Evolutionary conservation across 441 rosid species (phyloP).

Genomic region (Eutrema salsugineum): DNA sequence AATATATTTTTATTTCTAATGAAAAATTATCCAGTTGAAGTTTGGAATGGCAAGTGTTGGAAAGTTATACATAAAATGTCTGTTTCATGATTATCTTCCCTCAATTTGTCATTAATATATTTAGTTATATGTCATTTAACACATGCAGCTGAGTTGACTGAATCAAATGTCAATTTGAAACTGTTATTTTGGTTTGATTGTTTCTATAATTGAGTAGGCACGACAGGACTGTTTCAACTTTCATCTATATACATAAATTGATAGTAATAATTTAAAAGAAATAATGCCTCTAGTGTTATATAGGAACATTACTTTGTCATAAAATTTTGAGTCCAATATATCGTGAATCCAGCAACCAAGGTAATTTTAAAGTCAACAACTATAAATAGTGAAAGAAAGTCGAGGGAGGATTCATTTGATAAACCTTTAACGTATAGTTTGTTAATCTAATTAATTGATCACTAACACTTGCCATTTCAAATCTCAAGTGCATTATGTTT

Average conservation of each 20-base stretch:
- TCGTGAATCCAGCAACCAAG: too few relatives aligned
- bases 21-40: neutral
- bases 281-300: too few relatives aligned
- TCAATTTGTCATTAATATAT: neutral
- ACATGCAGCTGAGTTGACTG: too few relatives aligned
- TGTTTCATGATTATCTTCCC: neutral
- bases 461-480: neutral
- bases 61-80: neutral
- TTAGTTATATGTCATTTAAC: too few relatives aligned
- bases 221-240: too few relatives aligned
- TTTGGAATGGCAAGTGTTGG: slow-evolving; percentile 1
- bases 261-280: too few relatives aligned
- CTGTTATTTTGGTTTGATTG: too few relatives aligned
- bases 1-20: neutral
- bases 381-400: neutral
- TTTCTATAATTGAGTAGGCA: too few relatives aligned
- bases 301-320: too few relatives aligned
- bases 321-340: too few relatives aligned
- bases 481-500: neutral
- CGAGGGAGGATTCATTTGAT: neutral
- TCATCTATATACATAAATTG: too few relatives aligned
- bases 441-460: neutral
- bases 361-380: neutral
- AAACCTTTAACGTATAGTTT: neutral
- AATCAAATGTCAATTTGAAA: too few relatives aligned